A percentile compares a stretch with the other conserved stretches of the same genome.
Evolutionary conservation across 306 rosid genomes (phyloP).

Genomic region (Pterocarpus santalinus): DNA sequence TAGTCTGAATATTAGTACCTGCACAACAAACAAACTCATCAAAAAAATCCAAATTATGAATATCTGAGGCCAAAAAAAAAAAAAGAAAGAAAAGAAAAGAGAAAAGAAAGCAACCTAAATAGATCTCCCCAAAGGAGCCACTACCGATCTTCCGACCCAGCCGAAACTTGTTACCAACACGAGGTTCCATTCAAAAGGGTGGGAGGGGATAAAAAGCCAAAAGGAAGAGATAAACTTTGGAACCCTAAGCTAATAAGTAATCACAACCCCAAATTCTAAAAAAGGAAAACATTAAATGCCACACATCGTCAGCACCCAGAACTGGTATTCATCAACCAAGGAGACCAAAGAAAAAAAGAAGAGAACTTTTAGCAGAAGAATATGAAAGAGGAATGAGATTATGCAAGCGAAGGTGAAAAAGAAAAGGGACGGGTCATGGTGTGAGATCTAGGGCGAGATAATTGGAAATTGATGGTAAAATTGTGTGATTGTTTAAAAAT

Average conservation of each 20-base stretch:
- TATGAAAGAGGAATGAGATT: background rate
- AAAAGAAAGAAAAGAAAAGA: background rate
- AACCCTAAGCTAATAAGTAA: slow-evolving; percentile 56
- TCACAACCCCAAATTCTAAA: slow-evolving; percentile 36
- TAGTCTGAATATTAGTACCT: slow-evolving; percentile 96
- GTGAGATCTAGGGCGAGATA: slow-evolving; percentile 53
- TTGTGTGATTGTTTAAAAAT: background rate
- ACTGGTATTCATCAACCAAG: slow-evolving; percentile 41
- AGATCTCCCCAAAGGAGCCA: slow-evolving; percentile 98
- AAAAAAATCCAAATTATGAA: slow-evolving; percentile 37
- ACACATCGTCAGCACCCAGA: slow-evolving; percentile 35
- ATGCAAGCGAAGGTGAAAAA: slow-evolving; percentile 1
- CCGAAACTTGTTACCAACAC: slow-evolving; percentile 90
- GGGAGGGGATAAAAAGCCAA: background rate
- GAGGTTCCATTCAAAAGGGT: slow-evolving; percentile 82
- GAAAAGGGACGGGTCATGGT: background rate
- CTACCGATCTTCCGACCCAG: slow-evolving; percentile 96
- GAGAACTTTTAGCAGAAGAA: background rate
- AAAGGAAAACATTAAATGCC: slow-evolving; percentile 25
- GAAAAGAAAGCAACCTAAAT: slow-evolving; percentile 64
- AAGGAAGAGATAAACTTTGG: slow-evolving; percentile 16
- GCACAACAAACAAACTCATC: slow-evolving; percentile 45
- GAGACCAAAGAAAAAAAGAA: background rate
- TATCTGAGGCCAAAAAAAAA: background rate
- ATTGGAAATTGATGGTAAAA: background rate